Base-by-base conservation (phyloP, 495 filamentous ascomycete species). In the Talaromyces borbonicus region DNA sequence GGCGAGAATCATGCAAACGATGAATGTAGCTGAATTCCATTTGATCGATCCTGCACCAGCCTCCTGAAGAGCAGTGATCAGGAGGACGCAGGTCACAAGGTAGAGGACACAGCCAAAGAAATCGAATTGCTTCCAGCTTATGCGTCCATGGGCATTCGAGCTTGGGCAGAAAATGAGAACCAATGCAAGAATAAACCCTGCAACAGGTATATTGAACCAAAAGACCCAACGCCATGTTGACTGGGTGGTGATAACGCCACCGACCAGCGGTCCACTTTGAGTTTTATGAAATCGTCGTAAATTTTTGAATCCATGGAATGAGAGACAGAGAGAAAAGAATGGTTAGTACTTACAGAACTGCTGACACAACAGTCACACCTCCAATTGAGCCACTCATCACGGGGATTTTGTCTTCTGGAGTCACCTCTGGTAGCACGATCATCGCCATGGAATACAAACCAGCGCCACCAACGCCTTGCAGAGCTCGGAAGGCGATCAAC, bases 211-310 rank as follows among this genome's bases (percentile, higher is more conserved):
- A 15, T 85, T 85, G 55, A 84, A 70, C 58, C 73, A 72, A 50
- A 83, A 84, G 25, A 77, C 71, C 66, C 77, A 80, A 37, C 73
- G 57, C 82, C 81, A 85, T 2, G 57, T 56, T 5, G 68, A 63
- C 8, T 63, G 53, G 25, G 73, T 65, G 0, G 78, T 69, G 36
- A 86, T 75, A 1, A 67, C 69, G 5, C 82, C 82, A 15, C 82
- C 82, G 4, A 84, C 56, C 3, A 85, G 57, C 1, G 82, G 82
- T 1, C 67, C 67, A 8, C 35, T 38, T 2, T 8, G 15, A 16
- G 3, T 15, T 16, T 14, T 26, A 8, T 27, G n/a, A 5, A 5
- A n/a, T n/a, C n/a, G n/a, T n/a, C 12, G 5, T 26, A 16, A 27
- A 2, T 26, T 14, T 22, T 9, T 9, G 5, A 42, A 42, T 42